Conservation (phyloP, 1,139 yeast genomes). For the Saccharomyces hybrid region DNA sequence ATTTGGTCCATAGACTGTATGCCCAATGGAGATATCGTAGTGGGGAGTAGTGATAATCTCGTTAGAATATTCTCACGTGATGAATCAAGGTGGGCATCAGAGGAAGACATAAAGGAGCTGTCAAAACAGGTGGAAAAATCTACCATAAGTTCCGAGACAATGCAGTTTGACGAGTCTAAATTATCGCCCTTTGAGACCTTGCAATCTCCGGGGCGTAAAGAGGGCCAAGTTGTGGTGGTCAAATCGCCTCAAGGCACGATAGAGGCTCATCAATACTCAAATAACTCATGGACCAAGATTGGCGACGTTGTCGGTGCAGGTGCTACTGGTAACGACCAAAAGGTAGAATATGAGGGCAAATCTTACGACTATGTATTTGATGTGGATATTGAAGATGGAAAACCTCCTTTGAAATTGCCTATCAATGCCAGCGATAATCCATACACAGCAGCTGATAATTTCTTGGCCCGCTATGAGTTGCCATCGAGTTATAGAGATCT, state of each 20-base stretch:
- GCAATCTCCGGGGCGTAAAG: conserved; percentile 54
- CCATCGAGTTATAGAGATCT: conserved; percentile 67
- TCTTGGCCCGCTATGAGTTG: conserved; percentile 67
- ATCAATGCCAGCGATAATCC: conserved; percentile 79
- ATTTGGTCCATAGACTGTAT: conserved; percentile 70
- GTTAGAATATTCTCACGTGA: conserved; percentile 62
- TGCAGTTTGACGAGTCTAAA: conserved; percentile 60
- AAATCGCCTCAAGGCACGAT: conserved; percentile 51
- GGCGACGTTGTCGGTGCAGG: conserved; percentile 85
- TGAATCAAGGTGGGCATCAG: conserved; percentile 45
- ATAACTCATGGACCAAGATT: conserved; percentile 66
- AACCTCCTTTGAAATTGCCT: conserved; percentile 83
- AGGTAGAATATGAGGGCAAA: conserved; percentile 56
- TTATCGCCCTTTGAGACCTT: conserved; percentile 59
- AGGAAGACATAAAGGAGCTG: conserved; percentile 43
- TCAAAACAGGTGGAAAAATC: conserved; percentile 53
- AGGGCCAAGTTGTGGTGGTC: conserved; percentile 82
- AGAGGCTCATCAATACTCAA: conserved; percentile 83
- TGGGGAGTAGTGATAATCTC: conserved; percentile 72
- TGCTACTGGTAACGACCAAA: conserved; percentile 42
- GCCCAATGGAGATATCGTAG: conserved; percentile 65
- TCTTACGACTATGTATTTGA: conserved; percentile 90
- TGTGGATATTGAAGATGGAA: conserved; percentile 87
- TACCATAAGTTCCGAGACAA: conserved; percentile 42
- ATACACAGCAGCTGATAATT: conserved; percentile 71